These are phyloP conservation scores for Fistulifera pelliculosa DNA, from an alignment of 108 stramenopile species.

Conservation along the genomic window DNA sequence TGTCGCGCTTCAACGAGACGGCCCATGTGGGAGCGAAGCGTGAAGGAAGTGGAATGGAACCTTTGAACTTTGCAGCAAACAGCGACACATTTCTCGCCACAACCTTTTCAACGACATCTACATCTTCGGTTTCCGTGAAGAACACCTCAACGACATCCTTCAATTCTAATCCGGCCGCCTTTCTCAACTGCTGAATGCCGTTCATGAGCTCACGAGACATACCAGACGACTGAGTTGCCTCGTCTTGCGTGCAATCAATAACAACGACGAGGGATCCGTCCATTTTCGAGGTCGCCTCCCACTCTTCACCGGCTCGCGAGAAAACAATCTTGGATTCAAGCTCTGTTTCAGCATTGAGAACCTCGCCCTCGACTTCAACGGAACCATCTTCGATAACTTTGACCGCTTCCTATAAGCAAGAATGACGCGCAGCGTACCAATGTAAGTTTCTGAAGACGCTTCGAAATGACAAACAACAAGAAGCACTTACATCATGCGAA, in stretches of 20 bases:
- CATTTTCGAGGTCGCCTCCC: slow-evolving; percentile 72
- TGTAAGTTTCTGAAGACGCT: background rate
- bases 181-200: slow-evolving; percentile 94
- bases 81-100: slow-evolving; percentile 57
- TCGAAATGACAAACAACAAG: background rate
- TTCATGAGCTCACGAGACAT: slow-evolving; percentile 92
- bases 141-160: slow-evolving; percentile 87
- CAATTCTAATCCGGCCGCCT: slow-evolving; percentile 81
- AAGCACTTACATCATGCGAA: slow-evolving; percentile 42
- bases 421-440: background rate
- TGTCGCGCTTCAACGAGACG: slow-evolving; percentile 51
- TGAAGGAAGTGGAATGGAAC: slow-evolving; percentile 66
- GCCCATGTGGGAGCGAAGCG: slow-evolving; percentile 61
- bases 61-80: slow-evolving; percentile 75
- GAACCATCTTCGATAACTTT: slow-evolving; percentile 66
- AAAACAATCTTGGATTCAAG: slow-evolving; percentile 86
- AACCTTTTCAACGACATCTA: slow-evolving; percentile 50
- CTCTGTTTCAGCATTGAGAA: slow-evolving; percentile 67
- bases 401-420: slow-evolving; percentile 50
- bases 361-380: slow-evolving; percentile 63
- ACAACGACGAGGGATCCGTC: slow-evolving; percentile 92
- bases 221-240: slow-evolving; percentile 83
- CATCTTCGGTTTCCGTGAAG: slow-evolving; percentile 67
- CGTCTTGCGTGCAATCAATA: slow-evolving; percentile 93
- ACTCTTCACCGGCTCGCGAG: slow-evolving; percentile 85